These are phyloP conservation scores for Skeletonema tropicum DNA, from an alignment of 108 stramenopile species.

Conservation along the genomic window DNA sequence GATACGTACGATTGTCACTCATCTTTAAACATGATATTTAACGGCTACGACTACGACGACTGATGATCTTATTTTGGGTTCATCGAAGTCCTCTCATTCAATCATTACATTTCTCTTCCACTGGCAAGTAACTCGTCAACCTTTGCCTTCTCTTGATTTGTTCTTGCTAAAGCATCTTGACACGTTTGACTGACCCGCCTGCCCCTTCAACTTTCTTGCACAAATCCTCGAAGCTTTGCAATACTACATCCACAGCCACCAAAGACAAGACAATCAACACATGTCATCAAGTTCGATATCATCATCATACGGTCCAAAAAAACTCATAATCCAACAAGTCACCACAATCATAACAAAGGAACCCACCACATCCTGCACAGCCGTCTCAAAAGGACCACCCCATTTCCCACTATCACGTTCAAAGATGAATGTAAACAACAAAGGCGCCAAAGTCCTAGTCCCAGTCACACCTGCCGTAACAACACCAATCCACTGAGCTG, in stretches of 20 bases:
- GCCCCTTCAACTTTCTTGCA: conserved; percentile 24
- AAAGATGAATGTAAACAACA: no score
- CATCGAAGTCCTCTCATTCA: conserved; percentile 19
- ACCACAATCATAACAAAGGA: conserved; percentile 70
- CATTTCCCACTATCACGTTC: no score
- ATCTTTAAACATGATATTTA: no score
- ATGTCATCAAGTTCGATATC: conserved; percentile 51
- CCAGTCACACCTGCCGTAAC: no score
- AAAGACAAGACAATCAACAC: conserved; percentile 30
- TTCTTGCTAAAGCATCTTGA: conserved; percentile 23
- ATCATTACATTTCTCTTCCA: conserved; percentile 35
- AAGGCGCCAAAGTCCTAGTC: no score
- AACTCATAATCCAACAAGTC: conserved; percentile 51
- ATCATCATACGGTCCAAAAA: conserved; percentile 56
- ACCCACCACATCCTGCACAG: conserved; percentile 74
- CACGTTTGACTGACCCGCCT: conserved; percentile 1
- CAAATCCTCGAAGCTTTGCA: conserved; percentile 33
- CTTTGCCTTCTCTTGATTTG: conserved; percentile 20
- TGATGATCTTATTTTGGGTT: neutral
- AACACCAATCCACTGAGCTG: no score
- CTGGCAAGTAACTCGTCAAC: conserved; percentile 35
- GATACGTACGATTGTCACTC: no score
- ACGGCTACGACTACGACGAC: no score
- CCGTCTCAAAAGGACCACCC: conserved; percentile 72
- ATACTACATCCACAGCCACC: conserved; percentile 4